Base-by-base conservation (phyloP, 2,329 filamentous ascomycete genomes). In the Alternaria gansuensis region DNA sequence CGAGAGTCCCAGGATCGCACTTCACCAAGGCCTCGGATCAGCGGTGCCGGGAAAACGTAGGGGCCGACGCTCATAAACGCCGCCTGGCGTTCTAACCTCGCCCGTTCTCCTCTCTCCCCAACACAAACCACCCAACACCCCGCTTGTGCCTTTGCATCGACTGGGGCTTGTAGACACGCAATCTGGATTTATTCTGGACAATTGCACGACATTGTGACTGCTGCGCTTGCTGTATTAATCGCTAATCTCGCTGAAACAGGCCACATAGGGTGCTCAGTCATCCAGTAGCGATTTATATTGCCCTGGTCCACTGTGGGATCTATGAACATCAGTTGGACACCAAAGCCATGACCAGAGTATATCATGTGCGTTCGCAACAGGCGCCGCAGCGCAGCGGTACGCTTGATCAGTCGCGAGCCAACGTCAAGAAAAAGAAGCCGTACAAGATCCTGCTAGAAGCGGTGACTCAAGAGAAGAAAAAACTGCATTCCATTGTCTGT, bases 361-460 rank as follows among this genome's bases (percentile, higher is more conserved):
- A 72, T 36, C 67, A 67, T 63, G 53, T 59, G 39, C 65, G 64
- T 45, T 57, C 69, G 34, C 64, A 68, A 49, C 62, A 64, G 45
- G 66, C 65, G 56, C 51, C 62, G 10, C 58, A 60, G 54, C 66
- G 63, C 48, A 40, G 66, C 26, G 54, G 58, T 40, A 52, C 62
- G 36, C 57, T 68, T 62, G 67, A 72, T 31, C 69, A 69, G 49
- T 54, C 67, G 46, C 69, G 64, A 45, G 63, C 71, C 37, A 63
- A 46, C 36, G 56, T 64, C 56, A 68, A 65, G 58, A 72, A 71
- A 61, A 80, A 81, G 60, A 81, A 82, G 60, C 75, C 77, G 2
- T 83, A 88, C 75, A 88, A 87, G 70, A 82, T 87, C 49, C 80
- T 88, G 28, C 77, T 87, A 56, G 84, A 87, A 71, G 81, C 80